Evolutionary conservation across 2,329 filamentous ascomycete species (phyloP), one percentile per base, ranked within the genome.

Genomic region (Ascochyta viciae-villosae): DNA sequence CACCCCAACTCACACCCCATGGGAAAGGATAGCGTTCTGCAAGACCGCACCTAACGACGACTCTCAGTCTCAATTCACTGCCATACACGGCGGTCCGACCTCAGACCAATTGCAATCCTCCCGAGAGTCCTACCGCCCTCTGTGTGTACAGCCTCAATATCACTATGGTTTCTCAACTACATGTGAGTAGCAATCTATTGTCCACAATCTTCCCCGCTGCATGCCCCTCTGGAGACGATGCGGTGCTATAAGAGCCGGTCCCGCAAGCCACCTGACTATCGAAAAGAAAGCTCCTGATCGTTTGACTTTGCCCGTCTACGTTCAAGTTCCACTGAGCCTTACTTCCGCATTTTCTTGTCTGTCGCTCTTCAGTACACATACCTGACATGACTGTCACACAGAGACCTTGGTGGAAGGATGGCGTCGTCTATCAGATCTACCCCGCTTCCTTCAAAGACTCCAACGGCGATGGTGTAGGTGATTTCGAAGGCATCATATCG

Each of bases 371-470:
- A 16, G 15, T 38, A 12, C 42, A 51, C 38, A 51, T 5, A 51
- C 6, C 56, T 57, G 61, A 35, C 24, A 74, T 74, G 72, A 74
- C 69, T 16, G 61, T 74, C 51, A 51, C 62, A 29, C 63, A 68
- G 50, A 68, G 69, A 47, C 68, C 68, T 64, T 87, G 84, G 84
- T 87, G 85, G 85, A 86, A 86, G 62, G 83, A 87, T 68, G 81
- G 79, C 46, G 78, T 82, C 9, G 82, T 87, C 22, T 87, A 87
- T 67, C 84, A 87, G 61, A 81, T 87, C 58, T 87, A 87, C 67
- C 83, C 84, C 2, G 81, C 85, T n/a, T 85, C 82, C 24, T 87
- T 87, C 75, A 81, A 84, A 59, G 84, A 86, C 68, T 82, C 81
- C 38, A 85, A 82, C 19, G 82, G 81, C 37, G 80, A 83, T 53